These are phyloP conservation scores for Yamadazyma sp. DNA, from an alignment of 805 yeast genomes.

Conservation along the genomic window DNA sequence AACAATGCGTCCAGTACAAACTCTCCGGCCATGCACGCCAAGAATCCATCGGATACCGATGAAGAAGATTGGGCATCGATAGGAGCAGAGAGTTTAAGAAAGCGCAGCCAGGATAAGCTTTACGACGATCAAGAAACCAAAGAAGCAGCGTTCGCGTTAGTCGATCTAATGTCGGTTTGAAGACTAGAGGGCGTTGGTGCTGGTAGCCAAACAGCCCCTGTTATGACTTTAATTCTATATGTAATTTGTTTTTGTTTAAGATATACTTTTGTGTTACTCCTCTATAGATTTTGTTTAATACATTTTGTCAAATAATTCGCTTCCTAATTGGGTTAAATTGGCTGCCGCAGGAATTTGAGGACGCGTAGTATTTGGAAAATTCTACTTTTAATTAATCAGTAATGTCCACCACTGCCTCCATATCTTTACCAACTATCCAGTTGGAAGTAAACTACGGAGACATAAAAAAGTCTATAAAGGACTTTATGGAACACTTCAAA, in stretches of 20 bases:
- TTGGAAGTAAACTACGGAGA: constrained; percentile 72
- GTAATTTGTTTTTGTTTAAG: not conserved
- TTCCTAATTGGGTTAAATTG: constrained; percentile 6
- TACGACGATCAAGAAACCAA: constrained; percentile 41
- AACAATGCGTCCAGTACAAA: constrained; percentile 2
- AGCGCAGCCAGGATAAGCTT: constrained; percentile 15
- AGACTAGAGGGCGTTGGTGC: constrained; percentile 2
- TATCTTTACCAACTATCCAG: constrained; percentile 61
- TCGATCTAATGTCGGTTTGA: constrained; percentile 48
- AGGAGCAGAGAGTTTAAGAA: constrained; percentile 71
- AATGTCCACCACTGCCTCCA: constrained; percentile 25
- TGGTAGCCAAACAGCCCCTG: constrained; percentile 4
- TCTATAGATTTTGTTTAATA: not conserved
- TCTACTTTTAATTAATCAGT: not conserved
- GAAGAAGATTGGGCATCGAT: constrained; percentile 96
- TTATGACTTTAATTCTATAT: constrained; percentile 3
- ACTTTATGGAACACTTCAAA: constrained; percentile 70
- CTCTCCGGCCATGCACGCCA: constrained; percentile 4
- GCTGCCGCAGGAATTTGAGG: not conserved
- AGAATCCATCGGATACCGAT: constrained; percentile 62
- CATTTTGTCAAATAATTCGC: not conserved
- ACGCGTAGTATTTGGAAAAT: constrained; percentile 5
- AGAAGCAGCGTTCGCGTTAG: constrained; percentile 62
- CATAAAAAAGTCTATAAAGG: constrained; percentile 55
- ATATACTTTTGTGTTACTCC: too few species aligned